Percentiles rank a stretch among this genome's conserved stretches.
Evolutionary conservation across 139 green algal species (phyloP).

Genomic region (Bryopsis sp.): DNA sequence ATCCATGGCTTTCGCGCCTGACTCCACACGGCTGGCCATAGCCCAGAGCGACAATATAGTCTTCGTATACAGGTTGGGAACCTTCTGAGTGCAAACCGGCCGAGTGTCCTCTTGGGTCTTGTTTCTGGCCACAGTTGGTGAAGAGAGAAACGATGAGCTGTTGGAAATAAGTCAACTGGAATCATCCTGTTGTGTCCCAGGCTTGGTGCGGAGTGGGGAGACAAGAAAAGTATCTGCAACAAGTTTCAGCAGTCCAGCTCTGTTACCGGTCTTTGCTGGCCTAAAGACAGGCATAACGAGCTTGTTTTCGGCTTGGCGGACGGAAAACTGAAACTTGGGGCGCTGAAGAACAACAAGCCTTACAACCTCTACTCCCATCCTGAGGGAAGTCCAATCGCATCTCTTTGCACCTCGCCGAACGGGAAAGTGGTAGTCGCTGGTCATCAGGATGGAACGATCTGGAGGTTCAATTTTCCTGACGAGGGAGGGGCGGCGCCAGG

Average conservation of each 20-base stretch:
- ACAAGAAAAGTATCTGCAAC: slow-evolving; percentile 87
- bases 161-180: neutral
- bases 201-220: slow-evolving; percentile 49
- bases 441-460: slow-evolving; percentile 67
- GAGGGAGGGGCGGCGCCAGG: slow-evolving; percentile 27
- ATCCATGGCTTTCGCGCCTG: slow-evolving; percentile 70
- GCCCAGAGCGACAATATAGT: slow-evolving; percentile 82
- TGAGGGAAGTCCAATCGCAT: slow-evolving; percentile 47
- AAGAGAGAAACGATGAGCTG: neutral
- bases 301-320: slow-evolving; percentile 64
- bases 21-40: slow-evolving; percentile 70
- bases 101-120: too few relatives aligned
- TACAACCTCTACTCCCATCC: slow-evolving; percentile 63
- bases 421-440: slow-evolving; percentile 47
- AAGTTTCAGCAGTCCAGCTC: slow-evolving; percentile 56
- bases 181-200: slow-evolving; percentile 14
- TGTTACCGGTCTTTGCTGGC: slow-evolving; percentile 62
- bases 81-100: neutral
- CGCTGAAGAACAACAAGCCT: slow-evolving; percentile 63
- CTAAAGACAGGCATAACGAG: slow-evolving; percentile 37
- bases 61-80: slow-evolving; percentile 74
- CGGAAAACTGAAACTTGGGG: slow-evolving; percentile 60
- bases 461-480: slow-evolving; percentile 52
- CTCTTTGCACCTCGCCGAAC: slow-evolving; percentile 43
- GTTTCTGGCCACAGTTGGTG: neutral